Conservation (phyloP, 75 land plant genomes). For the Cupressus sempervirens region DNA sequence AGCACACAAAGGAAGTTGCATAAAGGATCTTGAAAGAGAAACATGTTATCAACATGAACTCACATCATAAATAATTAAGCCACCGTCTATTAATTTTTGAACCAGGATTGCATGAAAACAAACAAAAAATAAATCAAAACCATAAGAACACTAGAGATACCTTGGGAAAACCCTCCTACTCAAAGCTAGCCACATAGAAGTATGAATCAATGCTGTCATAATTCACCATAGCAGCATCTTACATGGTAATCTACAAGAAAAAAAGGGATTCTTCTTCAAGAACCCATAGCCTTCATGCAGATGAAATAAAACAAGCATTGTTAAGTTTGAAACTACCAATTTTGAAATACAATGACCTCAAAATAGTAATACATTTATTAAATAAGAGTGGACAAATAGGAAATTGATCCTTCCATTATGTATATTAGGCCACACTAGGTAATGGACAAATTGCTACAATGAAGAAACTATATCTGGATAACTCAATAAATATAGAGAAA, state of each 20-base stretch:
- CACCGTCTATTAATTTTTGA: too few relatives aligned
- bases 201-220: too few relatives aligned
- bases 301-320: not conserved
- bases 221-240: not conserved
- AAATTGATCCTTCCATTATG: constrained; percentile 75
- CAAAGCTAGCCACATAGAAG: too few relatives aligned
- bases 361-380: constrained; percentile 60
- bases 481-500: constrained; percentile 20
- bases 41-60: too few relatives aligned
- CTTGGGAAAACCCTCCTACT: too few relatives aligned
- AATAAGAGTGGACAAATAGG: constrained; percentile 50
- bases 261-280: not conserved
- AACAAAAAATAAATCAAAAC: too few relatives aligned
- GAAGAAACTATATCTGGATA: constrained; percentile 30
- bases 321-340: constrained; percentile 11
- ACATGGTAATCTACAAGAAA: not conserved
- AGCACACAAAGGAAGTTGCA: too few relatives aligned
- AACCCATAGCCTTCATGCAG: not conserved
- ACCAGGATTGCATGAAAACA: too few relatives aligned
- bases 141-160: too few relatives aligned
- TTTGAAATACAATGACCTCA: constrained; percentile 62
- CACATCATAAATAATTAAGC: too few relatives aligned
- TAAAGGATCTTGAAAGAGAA: too few relatives aligned
- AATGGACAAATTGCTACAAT: constrained; percentile 29
- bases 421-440: constrained; percentile 46